Base-by-base conservation (phyloP, 371 early-diverging fungal genomes). In the Gilbertella persicaria region DNA sequence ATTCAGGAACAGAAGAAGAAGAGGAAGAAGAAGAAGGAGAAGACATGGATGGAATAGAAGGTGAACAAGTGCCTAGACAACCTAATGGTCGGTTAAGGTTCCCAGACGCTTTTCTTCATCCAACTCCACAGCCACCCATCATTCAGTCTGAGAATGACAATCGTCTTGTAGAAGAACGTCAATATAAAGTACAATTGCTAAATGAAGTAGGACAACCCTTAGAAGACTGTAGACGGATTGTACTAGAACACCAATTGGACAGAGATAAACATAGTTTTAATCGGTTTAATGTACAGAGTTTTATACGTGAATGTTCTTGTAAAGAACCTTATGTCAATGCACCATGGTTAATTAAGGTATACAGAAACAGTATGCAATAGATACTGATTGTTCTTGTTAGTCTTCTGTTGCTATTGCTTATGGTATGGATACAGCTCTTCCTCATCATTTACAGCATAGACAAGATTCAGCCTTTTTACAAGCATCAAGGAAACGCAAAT, bases 281-380 rank as follows among this genome's bases (percentile, higher is more conserved):
- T 50, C 81, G 81, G 50, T 60, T 60, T 20, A 83, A 82, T 37
- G 55, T 91, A 30, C 82, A 85, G 49, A 73, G 73, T 45, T 85
- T 85, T 55, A 77, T 91, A 16, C 71, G 82, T 33, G 91, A 91
- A 49, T 82, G 81, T 45, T 75, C 85, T 0, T 62, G 70, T 29
- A 84, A 74, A 53, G 88, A 87, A 13, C 69, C 55, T 28, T 86
- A 87, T 67, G 51, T 78, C 9, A 85, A 84, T 14, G 83, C 87
- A 25, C 88, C 88, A 10, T 88, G 88, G 86, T 29, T 85, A 13
- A 72, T 91, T 21, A 76, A 81, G 82, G 87, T 86, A 71, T 39
- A 40, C 38, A 14, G 20, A 25, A 33, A 26, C 20, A 23, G 13
- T 49, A 14, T n/a, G n/a, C n/a, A n/a, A n/a, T n/a, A n/a, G n/a